phyloP scores from a whole-genome alignment of 441 rosid genomes.

The Erodium texanum region DNA sequence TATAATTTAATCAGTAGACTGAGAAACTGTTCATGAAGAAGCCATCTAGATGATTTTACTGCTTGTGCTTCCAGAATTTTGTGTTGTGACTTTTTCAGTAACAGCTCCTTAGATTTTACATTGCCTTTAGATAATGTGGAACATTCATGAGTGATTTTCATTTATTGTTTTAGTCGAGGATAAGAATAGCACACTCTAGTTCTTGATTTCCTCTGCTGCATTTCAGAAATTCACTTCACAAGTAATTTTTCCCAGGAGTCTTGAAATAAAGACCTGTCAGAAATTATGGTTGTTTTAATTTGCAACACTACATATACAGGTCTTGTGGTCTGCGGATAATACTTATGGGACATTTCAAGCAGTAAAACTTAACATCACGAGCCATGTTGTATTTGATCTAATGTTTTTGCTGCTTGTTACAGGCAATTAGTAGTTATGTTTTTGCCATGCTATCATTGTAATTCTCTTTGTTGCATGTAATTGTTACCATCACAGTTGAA shows the following conservation, averaged over 20 bases:
- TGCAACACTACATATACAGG: background rate
- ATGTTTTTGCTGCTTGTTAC: background rate
- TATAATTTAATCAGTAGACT: background rate
- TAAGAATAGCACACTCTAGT: background rate
- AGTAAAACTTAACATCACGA: background rate
- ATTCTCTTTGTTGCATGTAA: background rate
- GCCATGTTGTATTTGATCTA: background rate
- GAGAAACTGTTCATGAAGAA: too few relatives aligned
- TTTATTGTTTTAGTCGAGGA: background rate
- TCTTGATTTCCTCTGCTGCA: too few relatives aligned
- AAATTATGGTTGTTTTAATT: background rate
- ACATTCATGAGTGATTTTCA: background rate
- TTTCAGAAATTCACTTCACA: background rate
- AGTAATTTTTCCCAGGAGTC: background rate
- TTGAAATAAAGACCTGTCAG: too few relatives aligned
- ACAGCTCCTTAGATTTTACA: background rate
- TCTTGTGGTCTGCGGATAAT: background rate
- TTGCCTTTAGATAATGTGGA: background rate
- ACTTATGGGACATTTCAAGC: background rate
- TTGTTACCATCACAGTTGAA: conserved; percentile 23
- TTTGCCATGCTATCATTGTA: background rate
- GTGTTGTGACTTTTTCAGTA: background rate
- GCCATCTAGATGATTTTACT: too few relatives aligned
- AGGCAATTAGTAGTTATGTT: background rate
- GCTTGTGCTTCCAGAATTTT: background rate